Evolutionary conservation across 805 yeast genomes (phyloP).

Genomic region (Starmera pachycereana): DNA sequence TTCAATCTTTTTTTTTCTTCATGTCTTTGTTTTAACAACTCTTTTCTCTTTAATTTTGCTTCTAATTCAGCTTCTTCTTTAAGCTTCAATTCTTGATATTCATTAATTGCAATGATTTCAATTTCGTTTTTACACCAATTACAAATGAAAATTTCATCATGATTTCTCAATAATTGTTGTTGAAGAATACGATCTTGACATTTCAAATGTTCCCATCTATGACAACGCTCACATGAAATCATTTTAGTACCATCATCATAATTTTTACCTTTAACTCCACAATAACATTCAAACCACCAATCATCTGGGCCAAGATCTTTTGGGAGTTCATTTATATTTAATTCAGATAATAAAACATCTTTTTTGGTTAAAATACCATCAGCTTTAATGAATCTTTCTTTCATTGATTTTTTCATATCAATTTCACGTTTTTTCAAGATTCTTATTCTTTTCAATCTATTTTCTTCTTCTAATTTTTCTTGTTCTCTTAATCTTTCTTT

Average conservation of each 20-base stretch:
- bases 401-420: constrained; percentile 14
- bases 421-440: constrained; percentile 14
- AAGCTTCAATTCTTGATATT: constrained; percentile 13
- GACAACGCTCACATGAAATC: constrained; percentile 25
- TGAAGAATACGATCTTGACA: constrained; percentile 22
- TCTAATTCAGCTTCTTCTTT: constrained; percentile 10
- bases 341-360: background rate
- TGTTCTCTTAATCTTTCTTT: constrained; percentile 24
- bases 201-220: constrained; percentile 27
- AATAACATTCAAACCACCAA: constrained; percentile 28
- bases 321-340: background rate
- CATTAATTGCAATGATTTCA: constrained; percentile 12
- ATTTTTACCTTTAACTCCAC: constrained; percentile 25
- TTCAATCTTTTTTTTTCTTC: constrained; percentile 15
- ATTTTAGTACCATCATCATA: constrained; percentile 26
- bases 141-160: constrained; percentile 18
- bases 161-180: constrained; percentile 16
- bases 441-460: constrained; percentile 30
- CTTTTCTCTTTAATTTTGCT: constrained; percentile 15
- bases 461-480: constrained; percentile 23
- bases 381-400: constrained; percentile 13
- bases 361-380: constrained; percentile 11
- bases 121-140: constrained; percentile 19
- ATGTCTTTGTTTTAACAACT: constrained; percentile 9
- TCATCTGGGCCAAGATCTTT: constrained; percentile 23